Percentiles rank a stretch among this genome's conserved stretches.
phyloP scores from a whole-genome alignment of 2,329 filamentous ascomycete species.

The Cryphonectria nitschkei region DNA sequence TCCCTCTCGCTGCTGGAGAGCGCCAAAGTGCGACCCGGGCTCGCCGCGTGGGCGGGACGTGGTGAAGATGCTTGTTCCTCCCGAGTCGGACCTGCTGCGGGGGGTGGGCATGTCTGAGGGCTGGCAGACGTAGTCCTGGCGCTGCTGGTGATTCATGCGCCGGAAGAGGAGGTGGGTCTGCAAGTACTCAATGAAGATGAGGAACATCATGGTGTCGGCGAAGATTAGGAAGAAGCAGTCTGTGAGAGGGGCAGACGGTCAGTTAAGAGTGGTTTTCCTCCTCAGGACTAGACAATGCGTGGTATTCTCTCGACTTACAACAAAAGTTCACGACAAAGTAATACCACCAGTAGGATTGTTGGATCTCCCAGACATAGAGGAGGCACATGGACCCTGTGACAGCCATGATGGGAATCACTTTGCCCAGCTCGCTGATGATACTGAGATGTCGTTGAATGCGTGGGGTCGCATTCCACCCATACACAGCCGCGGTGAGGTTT shows the following conservation, averaged over 20 bases:
- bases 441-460: conserved; percentile 5
- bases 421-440: conserved; percentile 19
- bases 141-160: conserved; percentile 19
- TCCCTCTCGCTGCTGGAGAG: conserved; percentile 22
- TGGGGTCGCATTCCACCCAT: conserved; percentile 16
- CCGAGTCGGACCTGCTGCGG: conserved; percentile 7
- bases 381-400: conserved; percentile 12
- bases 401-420: conserved; percentile 14
- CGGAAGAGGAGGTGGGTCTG: conserved; percentile 24
- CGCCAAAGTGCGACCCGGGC: conserved; percentile 19
- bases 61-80: neutral
- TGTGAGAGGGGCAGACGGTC: neutral
- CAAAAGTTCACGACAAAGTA: conserved; percentile 19
- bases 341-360: conserved; percentile 16
- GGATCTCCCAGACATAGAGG: conserved; percentile 10
- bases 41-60: neutral
- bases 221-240: conserved; percentile 15
- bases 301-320: conserved; percentile 12
- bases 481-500: conserved; percentile 24
- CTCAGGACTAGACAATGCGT: neutral
- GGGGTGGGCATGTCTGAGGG: neutral
- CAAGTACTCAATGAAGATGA: conserved; percentile 26
- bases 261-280: neutral
- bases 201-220: conserved; percentile 16
- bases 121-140: conserved; percentile 11